These are phyloP conservation scores for Coniophora puteana DNA, from an alignment of 1,284 basidiomycete species.

Conservation along the genomic window DNA sequence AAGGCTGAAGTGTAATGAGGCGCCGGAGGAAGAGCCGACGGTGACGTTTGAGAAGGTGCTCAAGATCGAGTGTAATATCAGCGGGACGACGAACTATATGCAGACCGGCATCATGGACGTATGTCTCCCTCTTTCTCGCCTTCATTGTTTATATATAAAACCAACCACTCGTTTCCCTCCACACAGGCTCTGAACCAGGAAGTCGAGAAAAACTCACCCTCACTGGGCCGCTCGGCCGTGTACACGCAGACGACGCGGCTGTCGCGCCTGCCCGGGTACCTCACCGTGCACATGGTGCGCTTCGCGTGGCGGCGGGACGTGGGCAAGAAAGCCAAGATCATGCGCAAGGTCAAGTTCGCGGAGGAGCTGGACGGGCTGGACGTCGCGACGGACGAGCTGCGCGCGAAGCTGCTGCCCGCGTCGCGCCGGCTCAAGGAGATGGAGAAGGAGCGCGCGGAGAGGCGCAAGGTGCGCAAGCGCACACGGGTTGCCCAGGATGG, in stretches of 20 bases:
- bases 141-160: conserved; percentile 1
- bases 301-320: conserved; percentile 96
- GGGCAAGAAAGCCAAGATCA: conserved; percentile 88
- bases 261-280: conserved; percentile 80
- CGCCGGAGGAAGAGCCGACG: conserved; percentile 73
- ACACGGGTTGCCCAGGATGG: conserved; percentile 49
- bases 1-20: conserved; percentile 78
- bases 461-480: conserved; percentile 79
- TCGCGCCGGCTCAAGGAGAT: conserved; percentile 74
- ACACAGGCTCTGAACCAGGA: conserved; percentile 77
- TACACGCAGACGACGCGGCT: conserved; percentile 87
- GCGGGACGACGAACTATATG: conserved; percentile 85
- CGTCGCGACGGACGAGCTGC: conserved; percentile 78
- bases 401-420: conserved; percentile 66
- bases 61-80: conserved; percentile 95
- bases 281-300: conserved; percentile 91
- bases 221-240: conserved; percentile 75
- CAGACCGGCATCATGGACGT: conserved; percentile 84
- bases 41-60: conserved; percentile 71
- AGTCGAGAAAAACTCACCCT: conserved; percentile 83
- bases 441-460: conserved; percentile 81
- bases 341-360: conserved; percentile 95
- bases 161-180: conserved; percentile 3
- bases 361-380: conserved; percentile 86
- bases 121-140: conserved; percentile 24